phyloP scores from a whole-genome alignment of 2,329 filamentous ascomycete genomes.

The Shiraia sp. region DNA sequence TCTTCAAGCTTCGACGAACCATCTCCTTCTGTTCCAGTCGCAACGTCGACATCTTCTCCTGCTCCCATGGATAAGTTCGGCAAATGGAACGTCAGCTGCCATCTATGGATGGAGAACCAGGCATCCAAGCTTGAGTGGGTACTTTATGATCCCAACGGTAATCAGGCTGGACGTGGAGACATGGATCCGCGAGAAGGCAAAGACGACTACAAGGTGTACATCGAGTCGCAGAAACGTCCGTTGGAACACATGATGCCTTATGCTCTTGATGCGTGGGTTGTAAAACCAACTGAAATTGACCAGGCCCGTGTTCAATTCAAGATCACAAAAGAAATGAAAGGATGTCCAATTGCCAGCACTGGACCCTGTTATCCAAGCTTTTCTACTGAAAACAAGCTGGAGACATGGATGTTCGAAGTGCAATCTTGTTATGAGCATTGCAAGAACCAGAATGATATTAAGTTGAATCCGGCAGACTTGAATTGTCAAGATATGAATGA shows the following conservation, averaged over 20 bases:
- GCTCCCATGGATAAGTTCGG: slow-evolving; percentile 10
- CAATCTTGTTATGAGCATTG: slow-evolving; percentile 1
- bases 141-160: slow-evolving; percentile 18
- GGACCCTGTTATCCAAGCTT: slow-evolving; percentile 8
- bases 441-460: neutral
- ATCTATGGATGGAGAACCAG: slow-evolving; percentile 13
- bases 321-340: slow-evolving; percentile 7
- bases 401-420: slow-evolving; percentile 6
- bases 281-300: neutral
- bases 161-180: slow-evolving; percentile 7
- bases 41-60: neutral
- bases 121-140: slow-evolving; percentile 14
- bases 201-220: slow-evolving; percentile 1
- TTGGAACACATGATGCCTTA: slow-evolving; percentile 12
- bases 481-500: slow-evolving; percentile 5
- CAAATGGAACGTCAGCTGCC: slow-evolving; percentile 15
- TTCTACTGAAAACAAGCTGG: slow-evolving; percentile 10
- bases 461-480: neutral
- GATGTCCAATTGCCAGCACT: slow-evolving; percentile 1
- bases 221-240: slow-evolving; percentile 9
- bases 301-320: slow-evolving; percentile 7
- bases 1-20: too few relatives aligned
- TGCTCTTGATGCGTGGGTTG: slow-evolving; percentile 5
- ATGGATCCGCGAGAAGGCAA: neutral
- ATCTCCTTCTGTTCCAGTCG: too few relatives aligned